Evolutionary conservation across 768 basidiomycete species (phyloP).

Genomic region (Butyriboletus loyo): DNA sequence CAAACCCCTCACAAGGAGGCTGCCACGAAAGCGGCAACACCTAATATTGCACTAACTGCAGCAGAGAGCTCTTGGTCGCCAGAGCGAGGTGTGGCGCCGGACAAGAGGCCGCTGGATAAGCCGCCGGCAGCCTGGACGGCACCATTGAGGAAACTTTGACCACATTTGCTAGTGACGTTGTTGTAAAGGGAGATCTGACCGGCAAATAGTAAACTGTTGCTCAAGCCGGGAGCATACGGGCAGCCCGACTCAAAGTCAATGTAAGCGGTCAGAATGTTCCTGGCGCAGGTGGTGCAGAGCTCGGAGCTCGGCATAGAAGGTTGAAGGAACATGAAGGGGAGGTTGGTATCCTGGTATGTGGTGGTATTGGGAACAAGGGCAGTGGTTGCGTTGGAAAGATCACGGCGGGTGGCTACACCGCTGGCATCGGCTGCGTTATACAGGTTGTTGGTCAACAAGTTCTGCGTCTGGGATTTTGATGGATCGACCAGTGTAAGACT

Average conservation of each 20-base stretch:
- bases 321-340: constrained; percentile 79
- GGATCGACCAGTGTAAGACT: constrained; percentile 9
- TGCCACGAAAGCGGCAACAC: constrained; percentile 33
- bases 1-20: constrained; percentile 24
- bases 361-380: constrained; percentile 49
- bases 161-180: constrained; percentile 62
- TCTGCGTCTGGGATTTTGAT: constrained; percentile 6
- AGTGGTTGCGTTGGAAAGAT: constrained; percentile 25
- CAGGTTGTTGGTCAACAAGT: constrained; percentile 26
- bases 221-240: constrained; percentile 76
- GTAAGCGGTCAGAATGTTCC: constrained; percentile 72
- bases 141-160: constrained; percentile 63
- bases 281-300: constrained; percentile 84
- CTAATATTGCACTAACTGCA: constrained; percentile 31
- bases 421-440: constrained; percentile 15
- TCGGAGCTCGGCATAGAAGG: constrained; percentile 42
- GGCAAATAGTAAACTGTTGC: constrained; percentile 58
- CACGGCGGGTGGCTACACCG: constrained; percentile 26
- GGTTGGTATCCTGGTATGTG: constrained; percentile 54
- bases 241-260: constrained; percentile 66
- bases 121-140: constrained; percentile 69
- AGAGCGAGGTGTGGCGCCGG: constrained; percentile 26
- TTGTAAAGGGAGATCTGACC: constrained; percentile 67
- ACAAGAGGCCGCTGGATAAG: constrained; percentile 38
- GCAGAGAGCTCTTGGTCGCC: constrained; percentile 26